Base-by-base conservation (phyloP, 805 yeast genomes). In the Cyberlindnera mycetangii region DNA sequence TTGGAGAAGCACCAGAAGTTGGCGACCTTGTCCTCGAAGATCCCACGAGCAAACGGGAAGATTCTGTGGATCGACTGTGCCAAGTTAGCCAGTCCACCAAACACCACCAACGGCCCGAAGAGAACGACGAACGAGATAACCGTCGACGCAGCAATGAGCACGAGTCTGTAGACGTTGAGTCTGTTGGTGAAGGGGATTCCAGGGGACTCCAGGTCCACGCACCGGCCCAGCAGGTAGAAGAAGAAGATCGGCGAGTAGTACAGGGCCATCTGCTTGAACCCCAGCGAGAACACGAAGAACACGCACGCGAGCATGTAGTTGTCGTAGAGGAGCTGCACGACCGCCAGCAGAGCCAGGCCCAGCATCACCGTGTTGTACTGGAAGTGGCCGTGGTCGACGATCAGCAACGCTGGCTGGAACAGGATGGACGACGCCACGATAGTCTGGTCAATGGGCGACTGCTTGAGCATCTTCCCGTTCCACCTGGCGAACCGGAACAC, bases 1-100 rank as follows among this genome's bases (percentile, higher is more conserved):
- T 93, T 93, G 1, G 89, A 70, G n/a, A 96, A 83, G 64, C 98
- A 90, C 99, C 99, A 93, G 58, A 93, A 85, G 60, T 90, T 93
- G 32, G 96, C 96, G 14, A 93, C 98, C 62, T 93, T 93, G 61
- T 93, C 98, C 63, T 93, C 99, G 74, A 95, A 93, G 7, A 93
- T 73, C 0, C 99, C 99, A 60, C 98, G 76, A 36, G 81, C 78
- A 53, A 93, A 92, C 1, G 99, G 99, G 63, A 93, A 93, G 24
- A 92, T 83, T 50, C 98, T 75, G 34, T 86, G 95, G 21, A 64
- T 51, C 1, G 84, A 60, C 53, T 81, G 83, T 4, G 59, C 45
- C 2, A 75, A 48, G 31, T 68, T 70, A 2, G 53, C 47, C 2
- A 64, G 15, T 12, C 72, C 72, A 7, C 78, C 77, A 47, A 62